These are phyloP conservation scores for Mariannaea elegans DNA, from an alignment of 2,329 filamentous ascomycete species.

Conservation along the genomic window DNA sequence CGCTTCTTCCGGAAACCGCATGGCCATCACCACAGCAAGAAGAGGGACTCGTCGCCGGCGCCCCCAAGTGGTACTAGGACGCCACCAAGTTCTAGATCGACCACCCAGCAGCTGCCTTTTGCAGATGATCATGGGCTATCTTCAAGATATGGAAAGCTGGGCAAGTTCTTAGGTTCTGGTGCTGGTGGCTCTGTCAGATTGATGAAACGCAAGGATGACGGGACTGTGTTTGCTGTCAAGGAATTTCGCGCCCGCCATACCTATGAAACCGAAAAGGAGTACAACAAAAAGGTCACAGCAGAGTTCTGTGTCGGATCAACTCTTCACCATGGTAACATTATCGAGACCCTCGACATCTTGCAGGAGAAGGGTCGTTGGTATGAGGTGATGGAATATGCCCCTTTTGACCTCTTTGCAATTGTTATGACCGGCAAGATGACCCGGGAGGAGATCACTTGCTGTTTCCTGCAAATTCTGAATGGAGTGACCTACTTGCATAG, in stretches of 20 bases:
- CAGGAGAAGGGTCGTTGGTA: slow-evolving; percentile 96
- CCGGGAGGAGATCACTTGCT: slow-evolving; percentile 88
- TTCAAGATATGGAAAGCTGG: slow-evolving; percentile 95
- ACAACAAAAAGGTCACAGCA: slow-evolving; percentile 96
- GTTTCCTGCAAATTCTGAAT: slow-evolving; percentile 92
- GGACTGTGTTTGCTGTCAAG: slow-evolving; percentile 95
- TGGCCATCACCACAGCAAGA: slow-evolving; percentile 77
- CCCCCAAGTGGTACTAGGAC: slow-evolving; percentile 61
- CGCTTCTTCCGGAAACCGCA: slow-evolving; percentile 91
- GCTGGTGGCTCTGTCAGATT: slow-evolving; percentile 93
- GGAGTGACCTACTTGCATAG: slow-evolving; percentile 94
- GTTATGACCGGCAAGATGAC: slow-evolving; percentile 99
- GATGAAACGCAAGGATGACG: slow-evolving; percentile 92
- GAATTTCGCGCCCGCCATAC: slow-evolving; percentile 92
- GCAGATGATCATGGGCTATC: slow-evolving; percentile 91
- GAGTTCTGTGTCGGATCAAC: slow-evolving; percentile 99
- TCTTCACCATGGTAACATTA: slow-evolving; percentile 96
- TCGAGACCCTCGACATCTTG: slow-evolving; percentile 96
- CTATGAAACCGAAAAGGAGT: slow-evolving; percentile 94
- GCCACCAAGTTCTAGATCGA: slow-evolving; percentile 56
- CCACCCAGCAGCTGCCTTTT: slow-evolving; percentile 79
- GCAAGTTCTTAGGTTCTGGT: slow-evolving; percentile 90
- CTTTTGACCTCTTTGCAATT: slow-evolving; percentile 94
- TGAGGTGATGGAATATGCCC: slow-evolving; percentile 99
- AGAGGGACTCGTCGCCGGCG: slow-evolving; percentile 71